A percentile compares a stretch with the other conserved stretches of the same genome.
Conservation (phyloP, 2,329 filamentous ascomycete genomes). For the Hymenoscyphus repandus region DNA sequence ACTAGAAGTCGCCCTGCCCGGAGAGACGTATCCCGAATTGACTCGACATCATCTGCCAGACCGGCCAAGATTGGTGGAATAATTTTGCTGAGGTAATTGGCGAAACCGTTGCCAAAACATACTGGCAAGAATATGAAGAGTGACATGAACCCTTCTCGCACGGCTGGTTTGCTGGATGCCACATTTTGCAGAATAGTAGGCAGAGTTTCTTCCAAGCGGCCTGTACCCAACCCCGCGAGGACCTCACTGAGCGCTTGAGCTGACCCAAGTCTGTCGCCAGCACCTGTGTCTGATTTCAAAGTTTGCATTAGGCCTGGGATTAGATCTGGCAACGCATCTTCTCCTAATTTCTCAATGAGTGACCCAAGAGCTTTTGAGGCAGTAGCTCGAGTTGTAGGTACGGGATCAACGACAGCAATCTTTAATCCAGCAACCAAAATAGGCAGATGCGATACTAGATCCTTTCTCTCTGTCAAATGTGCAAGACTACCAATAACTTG, state of each 20-base stretch:
- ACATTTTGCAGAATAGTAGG: constrained; percentile 97
- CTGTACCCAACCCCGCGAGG: constrained; percentile 86
- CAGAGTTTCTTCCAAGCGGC: constrained; percentile 88
- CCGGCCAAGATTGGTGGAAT: constrained; percentile 93
- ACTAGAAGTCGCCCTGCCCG: constrained; percentile 90
- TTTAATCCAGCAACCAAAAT: constrained; percentile 89
- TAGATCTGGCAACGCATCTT: constrained; percentile 92
- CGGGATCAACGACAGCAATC: constrained; percentile 85
- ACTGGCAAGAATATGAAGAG: constrained; percentile 98
- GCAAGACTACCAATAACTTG: constrained; percentile 98
- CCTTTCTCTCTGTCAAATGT: constrained; percentile 93
- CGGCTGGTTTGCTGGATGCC: constrained; percentile 79
- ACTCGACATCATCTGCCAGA: constrained; percentile 91
- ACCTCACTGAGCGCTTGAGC: constrained; percentile 96
- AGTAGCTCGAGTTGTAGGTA: constrained; percentile 92
- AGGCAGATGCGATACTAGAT: constrained; percentile 83
- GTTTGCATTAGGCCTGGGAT: constrained; percentile 97
- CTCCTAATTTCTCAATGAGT: constrained; percentile 95
- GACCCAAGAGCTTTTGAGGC: constrained; percentile 94
- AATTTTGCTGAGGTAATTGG: constrained; percentile 89
- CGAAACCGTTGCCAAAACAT: constrained; percentile 98
- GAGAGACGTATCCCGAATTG: constrained; percentile 93
- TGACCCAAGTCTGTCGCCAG: constrained; percentile 91
- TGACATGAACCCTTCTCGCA: constrained; percentile 98
- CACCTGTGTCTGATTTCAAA: constrained; percentile 93